These are phyloP conservation scores for Talaromyces sp. DNA, from an alignment of 2,329 filamentous ascomycete genomes.

Conservation along the genomic window DNA sequence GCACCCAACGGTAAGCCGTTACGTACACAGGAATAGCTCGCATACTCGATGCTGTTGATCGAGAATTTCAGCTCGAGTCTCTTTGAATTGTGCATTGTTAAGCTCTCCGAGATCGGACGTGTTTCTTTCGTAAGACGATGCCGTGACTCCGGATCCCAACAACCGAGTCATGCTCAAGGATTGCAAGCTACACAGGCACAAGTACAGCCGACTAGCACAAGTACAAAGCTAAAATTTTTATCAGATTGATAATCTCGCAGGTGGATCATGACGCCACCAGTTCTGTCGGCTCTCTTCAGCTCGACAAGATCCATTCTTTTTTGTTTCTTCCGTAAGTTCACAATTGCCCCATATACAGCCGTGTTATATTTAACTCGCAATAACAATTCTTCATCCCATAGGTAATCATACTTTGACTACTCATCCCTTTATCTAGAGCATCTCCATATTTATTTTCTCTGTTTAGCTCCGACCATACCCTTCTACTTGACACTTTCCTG, in stretches of 20 bases:
- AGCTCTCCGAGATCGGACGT: not conserved
- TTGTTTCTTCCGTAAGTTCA: no score
- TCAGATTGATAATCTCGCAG: not conserved
- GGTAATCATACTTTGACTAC: no score
- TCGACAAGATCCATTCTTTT: no score
- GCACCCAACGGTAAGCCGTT: not conserved
- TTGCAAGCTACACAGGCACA: not conserved
- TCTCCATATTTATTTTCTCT: no score
- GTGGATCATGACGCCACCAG: not conserved
- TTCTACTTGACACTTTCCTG: no score
- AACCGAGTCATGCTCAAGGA: not conserved
- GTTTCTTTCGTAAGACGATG: not conserved
- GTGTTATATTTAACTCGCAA: no score
- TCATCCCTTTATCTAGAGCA: no score
- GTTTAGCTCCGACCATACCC: no score
- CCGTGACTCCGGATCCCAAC: not conserved
- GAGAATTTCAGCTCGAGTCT: not conserved
- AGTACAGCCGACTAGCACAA: not conserved
- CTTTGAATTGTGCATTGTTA: not conserved
- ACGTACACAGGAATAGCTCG: not conserved
- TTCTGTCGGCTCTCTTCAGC: no score
- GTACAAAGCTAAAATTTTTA: not conserved
- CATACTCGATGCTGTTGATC: not conserved
- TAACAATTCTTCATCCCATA: no score
- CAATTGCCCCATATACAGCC: no score